phyloP scores from a whole-genome alignment of 1,284 basidiomycete genomes.

The Rhodotorula sp. region DNA sequence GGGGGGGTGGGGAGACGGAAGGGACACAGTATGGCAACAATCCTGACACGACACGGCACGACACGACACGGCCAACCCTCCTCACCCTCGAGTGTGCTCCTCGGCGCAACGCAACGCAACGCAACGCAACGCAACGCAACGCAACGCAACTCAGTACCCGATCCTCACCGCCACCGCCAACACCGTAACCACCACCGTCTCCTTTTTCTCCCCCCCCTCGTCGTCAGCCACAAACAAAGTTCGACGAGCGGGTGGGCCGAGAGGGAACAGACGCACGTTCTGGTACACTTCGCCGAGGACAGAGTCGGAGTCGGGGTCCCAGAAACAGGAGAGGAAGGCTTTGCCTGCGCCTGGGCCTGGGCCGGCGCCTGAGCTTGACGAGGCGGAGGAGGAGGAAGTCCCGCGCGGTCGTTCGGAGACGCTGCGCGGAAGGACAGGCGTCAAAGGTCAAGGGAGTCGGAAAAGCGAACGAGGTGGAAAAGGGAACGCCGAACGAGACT shows the following conservation, averaged over 20 bases:
- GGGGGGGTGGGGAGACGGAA: too few relatives aligned
- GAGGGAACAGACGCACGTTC: background rate
- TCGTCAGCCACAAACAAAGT: background rate
- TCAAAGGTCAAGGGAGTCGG: too few relatives aligned
- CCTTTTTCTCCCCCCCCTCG: background rate
- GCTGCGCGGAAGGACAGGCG: background rate
- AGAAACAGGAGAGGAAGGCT: background rate
- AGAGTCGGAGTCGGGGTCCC: background rate
- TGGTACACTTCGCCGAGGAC: background rate
- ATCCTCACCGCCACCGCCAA: slow-evolving; percentile 2
- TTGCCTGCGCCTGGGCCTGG: background rate
- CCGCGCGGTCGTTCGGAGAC: background rate
- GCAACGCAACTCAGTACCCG: background rate
- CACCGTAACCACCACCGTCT: background rate
- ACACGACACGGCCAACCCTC: too few relatives aligned
- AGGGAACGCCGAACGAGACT: background rate
- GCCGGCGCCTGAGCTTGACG: background rate
- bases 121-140: background rate
- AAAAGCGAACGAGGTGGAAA: background rate
- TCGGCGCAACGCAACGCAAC: background rate
- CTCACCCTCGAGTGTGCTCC: too few relatives aligned
- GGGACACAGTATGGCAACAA: too few relatives aligned
- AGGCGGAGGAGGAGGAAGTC: too few relatives aligned
- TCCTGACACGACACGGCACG: too few relatives aligned
- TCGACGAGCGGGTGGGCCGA: background rate